phyloP scores from a whole-genome alignment of 805 yeast species.

The Lipomyces anomalus region DNA sequence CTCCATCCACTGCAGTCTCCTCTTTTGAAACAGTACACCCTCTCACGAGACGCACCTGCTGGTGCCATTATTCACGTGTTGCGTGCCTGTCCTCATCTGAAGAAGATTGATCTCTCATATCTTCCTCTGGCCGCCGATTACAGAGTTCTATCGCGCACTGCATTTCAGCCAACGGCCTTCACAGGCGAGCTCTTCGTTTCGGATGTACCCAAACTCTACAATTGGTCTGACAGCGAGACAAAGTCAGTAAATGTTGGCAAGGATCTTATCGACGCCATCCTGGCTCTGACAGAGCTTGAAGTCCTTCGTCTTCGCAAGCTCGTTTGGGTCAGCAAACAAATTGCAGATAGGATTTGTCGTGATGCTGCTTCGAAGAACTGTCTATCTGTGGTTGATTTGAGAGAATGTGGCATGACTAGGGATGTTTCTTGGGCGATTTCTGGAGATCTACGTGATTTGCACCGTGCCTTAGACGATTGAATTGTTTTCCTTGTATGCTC shows the following conservation, averaged over 20 bases:
- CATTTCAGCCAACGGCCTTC: conserved; percentile 17
- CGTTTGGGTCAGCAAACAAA: conserved; percentile 44
- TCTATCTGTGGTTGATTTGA: conserved; percentile 27
- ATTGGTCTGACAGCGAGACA: conserved; percentile 31
- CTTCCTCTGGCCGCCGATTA: conserved; percentile 65
- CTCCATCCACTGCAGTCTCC: conserved; percentile 32
- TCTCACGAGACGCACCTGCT: conserved; percentile 69
- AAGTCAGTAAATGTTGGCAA: conserved; percentile 25
- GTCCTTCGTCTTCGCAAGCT: conserved; percentile 41
- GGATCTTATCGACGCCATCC: conserved; percentile 28
- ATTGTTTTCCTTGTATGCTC: too few relatives aligned
- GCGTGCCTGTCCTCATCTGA: conserved; percentile 59
- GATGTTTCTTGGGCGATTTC: conserved; percentile 20
- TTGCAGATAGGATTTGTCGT: conserved; percentile 27
- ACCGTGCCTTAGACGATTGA: too few relatives aligned
- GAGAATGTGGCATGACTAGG: conserved; percentile 21
- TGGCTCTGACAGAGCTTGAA: conserved; percentile 34
- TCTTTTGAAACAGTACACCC: conserved; percentile 55
- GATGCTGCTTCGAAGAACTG: conserved; percentile 31
- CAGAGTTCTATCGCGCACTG: conserved; percentile 25
- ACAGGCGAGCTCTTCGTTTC: conserved; percentile 29
- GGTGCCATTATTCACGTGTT: conserved; percentile 69
- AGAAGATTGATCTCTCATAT: conserved; percentile 51
- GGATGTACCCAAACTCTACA: conserved; percentile 34
- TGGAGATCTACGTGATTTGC: conserved; percentile 10